Percentiles rank a stretch among this genome's conserved stretches.
These are phyloP conservation scores for Yamadazyma aaseri DNA, from an alignment of 1,139 yeast genomes.

Conservation along the genomic window DNA sequence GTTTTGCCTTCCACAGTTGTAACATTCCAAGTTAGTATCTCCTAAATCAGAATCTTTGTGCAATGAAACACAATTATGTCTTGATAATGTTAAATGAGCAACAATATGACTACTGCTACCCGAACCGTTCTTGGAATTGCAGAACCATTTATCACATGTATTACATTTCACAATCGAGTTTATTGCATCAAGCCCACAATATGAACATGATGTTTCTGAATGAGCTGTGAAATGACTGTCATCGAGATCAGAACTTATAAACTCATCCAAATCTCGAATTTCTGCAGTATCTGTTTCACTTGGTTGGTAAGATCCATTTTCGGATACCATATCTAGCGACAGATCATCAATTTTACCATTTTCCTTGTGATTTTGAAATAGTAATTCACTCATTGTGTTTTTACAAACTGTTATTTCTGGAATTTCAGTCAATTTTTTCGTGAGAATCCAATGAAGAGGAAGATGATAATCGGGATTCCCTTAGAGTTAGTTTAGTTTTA, in stretches of 20 bases:
- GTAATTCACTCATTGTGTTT: not conserved
- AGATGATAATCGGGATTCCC: no score
- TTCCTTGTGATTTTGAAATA: no score
- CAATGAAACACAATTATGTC: constrained; percentile 71
- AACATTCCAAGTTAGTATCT: constrained; percentile 83
- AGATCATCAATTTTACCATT: no score
- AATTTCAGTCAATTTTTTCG: no score
- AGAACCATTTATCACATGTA: constrained; percentile 84
- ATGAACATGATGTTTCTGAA: constrained; percentile 21
- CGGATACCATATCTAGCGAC: no score
- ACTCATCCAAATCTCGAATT: not conserved
- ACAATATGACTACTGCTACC: constrained; percentile 77
- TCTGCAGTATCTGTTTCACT: no score
- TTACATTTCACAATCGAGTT: constrained; percentile 74
- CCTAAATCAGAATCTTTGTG: constrained; percentile 85
- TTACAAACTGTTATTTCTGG: no score
- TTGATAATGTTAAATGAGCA: constrained; percentile 78
- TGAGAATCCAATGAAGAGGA: no score
- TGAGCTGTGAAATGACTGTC: no score
- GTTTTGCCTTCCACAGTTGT: constrained; percentile 82
- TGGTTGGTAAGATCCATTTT: no score
- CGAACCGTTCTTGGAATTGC: constrained; percentile 68
- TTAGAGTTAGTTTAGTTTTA: no score
- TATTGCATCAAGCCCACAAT: constrained; percentile 75
- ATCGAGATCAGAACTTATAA: not conserved